phyloP scores from a whole-genome alignment of 371 early-diverging fungal genomes.

The Entomophthora muscae region DNA sequence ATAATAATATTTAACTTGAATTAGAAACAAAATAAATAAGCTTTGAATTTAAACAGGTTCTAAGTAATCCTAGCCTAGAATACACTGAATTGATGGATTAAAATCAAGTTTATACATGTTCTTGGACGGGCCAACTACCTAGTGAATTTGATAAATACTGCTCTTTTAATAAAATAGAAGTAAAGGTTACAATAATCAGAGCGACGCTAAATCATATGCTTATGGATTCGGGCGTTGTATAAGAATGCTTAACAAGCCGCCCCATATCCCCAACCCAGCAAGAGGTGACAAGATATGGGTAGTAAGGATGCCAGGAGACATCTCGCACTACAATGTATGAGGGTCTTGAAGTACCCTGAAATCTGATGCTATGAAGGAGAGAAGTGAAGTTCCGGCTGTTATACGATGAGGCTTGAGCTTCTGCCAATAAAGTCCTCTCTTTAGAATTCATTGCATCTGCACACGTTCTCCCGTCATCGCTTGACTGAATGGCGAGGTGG shows the following conservation, averaged over 20 bases:
- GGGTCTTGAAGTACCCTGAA: not conserved
- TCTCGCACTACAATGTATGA: not conserved
- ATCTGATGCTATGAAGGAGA: not conserved
- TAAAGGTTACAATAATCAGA: too few relatives aligned
- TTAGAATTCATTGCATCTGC: not conserved
- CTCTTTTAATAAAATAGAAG: too few relatives aligned
- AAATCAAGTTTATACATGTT: too few relatives aligned
- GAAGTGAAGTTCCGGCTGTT: not conserved
- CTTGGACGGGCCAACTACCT: too few relatives aligned
- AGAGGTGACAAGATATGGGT: conserved; percentile 1
- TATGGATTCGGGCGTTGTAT: not conserved
- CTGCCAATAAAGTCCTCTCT: not conserved
- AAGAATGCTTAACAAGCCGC: not conserved
- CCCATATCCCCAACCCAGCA: conserved; percentile 3
- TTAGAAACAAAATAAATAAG: too few relatives aligned
- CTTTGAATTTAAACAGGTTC: too few relatives aligned
- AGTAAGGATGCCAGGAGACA: conserved; percentile 6
- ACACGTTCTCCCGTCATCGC: conserved; percentile 5
- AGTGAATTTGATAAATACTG: too few relatives aligned
- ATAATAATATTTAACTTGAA: too few relatives aligned
- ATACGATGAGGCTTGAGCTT: not conserved
- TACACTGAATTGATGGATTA: too few relatives aligned
- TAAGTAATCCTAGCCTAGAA: too few relatives aligned
- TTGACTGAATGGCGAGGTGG: conserved; percentile 10
- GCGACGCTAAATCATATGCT: too few relatives aligned